These are phyloP conservation scores for Phaeoacremonium minimum DNA, from an alignment of 2,329 filamentous ascomycete species.

Conservation along the genomic window DNA sequence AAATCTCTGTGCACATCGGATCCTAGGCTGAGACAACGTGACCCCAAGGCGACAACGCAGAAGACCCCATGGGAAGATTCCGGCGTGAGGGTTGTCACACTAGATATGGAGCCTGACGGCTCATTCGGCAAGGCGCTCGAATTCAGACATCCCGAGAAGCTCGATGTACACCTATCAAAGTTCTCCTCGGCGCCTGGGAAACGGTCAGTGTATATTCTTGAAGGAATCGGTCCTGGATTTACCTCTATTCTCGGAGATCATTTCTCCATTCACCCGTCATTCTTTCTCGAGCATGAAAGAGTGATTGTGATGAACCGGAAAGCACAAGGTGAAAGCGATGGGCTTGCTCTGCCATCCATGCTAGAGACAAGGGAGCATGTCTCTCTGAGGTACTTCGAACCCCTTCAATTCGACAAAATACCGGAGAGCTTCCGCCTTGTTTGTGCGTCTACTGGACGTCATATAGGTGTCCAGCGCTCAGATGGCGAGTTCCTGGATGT, in stretches of 20 bases:
- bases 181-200: conserved; percentile 1
- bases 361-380: conserved; percentile 10
- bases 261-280: conserved; percentile 15
- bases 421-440: conserved; percentile 15
- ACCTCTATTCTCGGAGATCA: conserved; percentile 12
- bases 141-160: conserved; percentile 5
- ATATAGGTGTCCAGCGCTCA: conserved; percentile 14
- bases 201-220: conserved; percentile 14
- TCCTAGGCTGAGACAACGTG: conserved; percentile 12
- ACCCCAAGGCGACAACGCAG: conserved; percentile 14
- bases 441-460: conserved; percentile 15
- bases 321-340: conserved; percentile 15
- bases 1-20: conserved; percentile 10
- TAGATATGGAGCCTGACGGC: conserved; percentile 8
- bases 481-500: conserved; percentile 13
- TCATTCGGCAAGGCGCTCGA: conserved; percentile 6
- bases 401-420: conserved; percentile 11
- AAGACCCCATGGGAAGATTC: conserved; percentile 10
- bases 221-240: conserved; percentile 15
- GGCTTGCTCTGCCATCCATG: conserved; percentile 14
- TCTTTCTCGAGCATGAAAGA: conserved; percentile 19
- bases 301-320: conserved; percentile 15
- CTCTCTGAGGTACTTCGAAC: conserved; percentile 16
- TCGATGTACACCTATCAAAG: conserved; percentile 1
- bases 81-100: conserved; percentile 8